Evolutionary conservation across 139 green algal genomes (phyloP).

Genomic region (Coccomyxa sp.): DNA sequence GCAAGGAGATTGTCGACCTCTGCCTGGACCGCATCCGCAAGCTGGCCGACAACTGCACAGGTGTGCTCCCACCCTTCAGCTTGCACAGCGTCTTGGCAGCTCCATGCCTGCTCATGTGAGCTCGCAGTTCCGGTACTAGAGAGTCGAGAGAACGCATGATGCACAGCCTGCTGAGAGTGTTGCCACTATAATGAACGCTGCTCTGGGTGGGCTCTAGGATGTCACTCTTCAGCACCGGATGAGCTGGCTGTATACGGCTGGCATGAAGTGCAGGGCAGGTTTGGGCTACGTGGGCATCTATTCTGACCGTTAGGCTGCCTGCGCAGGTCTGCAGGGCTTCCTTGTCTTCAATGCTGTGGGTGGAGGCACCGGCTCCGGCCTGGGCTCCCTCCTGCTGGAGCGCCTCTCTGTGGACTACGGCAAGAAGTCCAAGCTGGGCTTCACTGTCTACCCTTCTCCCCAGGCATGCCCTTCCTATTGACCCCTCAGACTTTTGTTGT

Average conservation of each 20-base stretch:
- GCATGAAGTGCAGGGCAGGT: too few relatives aligned
- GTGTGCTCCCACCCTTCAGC: neutral
- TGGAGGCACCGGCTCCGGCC: constrained; percentile 91
- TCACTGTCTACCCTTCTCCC: constrained; percentile 94
- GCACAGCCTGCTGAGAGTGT: too few relatives aligned
- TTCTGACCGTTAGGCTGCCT: neutral
- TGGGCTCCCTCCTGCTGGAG: constrained; percentile 96
- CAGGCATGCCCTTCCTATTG: constrained; percentile 33
- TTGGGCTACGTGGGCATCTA: too few relatives aligned
- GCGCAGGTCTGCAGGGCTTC: constrained; percentile 87
- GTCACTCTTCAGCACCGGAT: too few relatives aligned
- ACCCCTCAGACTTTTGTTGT: neutral
- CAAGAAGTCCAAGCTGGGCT: constrained; percentile 99
- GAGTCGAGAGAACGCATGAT: too few relatives aligned
- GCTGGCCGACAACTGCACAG: constrained; percentile 96
- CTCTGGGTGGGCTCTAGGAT: too few relatives aligned
- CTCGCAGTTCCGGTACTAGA: too few relatives aligned
- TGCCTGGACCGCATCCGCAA: constrained; percentile 94
- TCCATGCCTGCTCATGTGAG: too few relatives aligned
- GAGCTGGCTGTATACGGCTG: too few relatives aligned
- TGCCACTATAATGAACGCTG: too few relatives aligned
- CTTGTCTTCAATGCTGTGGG: constrained; percentile 96
- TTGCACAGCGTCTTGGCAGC: too few relatives aligned
- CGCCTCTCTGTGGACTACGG: constrained; percentile 97
- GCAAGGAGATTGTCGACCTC: constrained; percentile 95